phyloP scores from a whole-genome alignment of 2,329 filamentous ascomycete genomes.

The Fusarium oligoseptatum region DNA sequence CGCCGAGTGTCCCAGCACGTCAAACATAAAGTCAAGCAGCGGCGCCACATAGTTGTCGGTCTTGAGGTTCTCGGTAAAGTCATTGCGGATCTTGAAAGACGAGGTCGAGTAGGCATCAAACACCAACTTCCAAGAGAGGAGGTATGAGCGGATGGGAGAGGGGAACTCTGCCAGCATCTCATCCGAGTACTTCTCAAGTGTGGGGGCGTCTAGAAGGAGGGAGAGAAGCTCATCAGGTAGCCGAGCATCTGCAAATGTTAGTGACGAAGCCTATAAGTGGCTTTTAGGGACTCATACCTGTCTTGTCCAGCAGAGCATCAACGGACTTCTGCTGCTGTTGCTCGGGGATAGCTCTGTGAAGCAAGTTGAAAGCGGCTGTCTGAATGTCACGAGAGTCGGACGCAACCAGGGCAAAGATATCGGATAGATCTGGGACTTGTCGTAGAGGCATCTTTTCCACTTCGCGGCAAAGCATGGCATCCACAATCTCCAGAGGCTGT shows the following conservation, averaged over 20 bases:
- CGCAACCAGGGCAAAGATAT: slow-evolving; percentile 82
- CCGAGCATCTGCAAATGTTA: slow-evolving; percentile 65
- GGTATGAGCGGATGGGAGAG: slow-evolving; percentile 78
- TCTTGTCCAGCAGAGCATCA: slow-evolving; percentile 79
- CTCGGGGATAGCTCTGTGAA: slow-evolving; percentile 84
- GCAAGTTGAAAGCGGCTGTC: slow-evolving; percentile 81
- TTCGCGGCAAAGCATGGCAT: slow-evolving; percentile 78
- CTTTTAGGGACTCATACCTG: slow-evolving; percentile 52
- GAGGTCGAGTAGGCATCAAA: slow-evolving; percentile 87
- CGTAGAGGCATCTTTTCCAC: slow-evolving; percentile 74
- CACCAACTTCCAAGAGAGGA: slow-evolving; percentile 89
- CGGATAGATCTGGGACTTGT: slow-evolving; percentile 72
- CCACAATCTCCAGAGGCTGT: slow-evolving; percentile 80
- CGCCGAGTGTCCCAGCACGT: slow-evolving; percentile 83
- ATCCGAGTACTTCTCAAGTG: slow-evolving; percentile 74
- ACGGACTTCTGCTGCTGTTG: slow-evolving; percentile 86
- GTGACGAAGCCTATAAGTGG: not conserved
- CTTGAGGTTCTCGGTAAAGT: slow-evolving; percentile 85
- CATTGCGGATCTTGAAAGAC: slow-evolving; percentile 83
- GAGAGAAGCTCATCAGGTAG: slow-evolving; percentile 89
- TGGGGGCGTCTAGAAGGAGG: slow-evolving; percentile 83
- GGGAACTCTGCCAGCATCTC: slow-evolving; percentile 78
- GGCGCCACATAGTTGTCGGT: slow-evolving; percentile 76
- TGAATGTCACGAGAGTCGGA: slow-evolving; percentile 82
- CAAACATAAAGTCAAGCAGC: slow-evolving; percentile 84